Evolutionary conservation across 2,329 filamentous ascomycete species (phyloP).

Genomic region (Calcarisporium arbuscula): DNA sequence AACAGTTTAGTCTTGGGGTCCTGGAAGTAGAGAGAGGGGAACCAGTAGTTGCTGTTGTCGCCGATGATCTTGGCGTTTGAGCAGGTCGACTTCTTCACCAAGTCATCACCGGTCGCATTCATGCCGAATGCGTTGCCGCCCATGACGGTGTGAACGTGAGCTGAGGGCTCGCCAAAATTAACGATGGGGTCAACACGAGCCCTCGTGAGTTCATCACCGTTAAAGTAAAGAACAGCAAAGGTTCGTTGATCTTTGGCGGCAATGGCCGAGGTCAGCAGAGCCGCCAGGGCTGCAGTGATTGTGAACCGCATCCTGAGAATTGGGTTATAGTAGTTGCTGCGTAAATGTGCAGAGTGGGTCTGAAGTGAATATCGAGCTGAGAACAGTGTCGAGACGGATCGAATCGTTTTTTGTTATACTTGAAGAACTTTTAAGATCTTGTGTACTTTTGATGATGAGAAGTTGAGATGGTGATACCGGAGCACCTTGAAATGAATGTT

Average conservation of each 20-base stretch:
- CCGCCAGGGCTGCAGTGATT: slow-evolving; percentile 25
- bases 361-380: slow-evolving; percentile 9
- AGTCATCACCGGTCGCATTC: slow-evolving; percentile 53
- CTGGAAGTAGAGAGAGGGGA: slow-evolving; percentile 62
- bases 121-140: slow-evolving; percentile 63
- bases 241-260: slow-evolving; percentile 43
- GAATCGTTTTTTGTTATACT: no score
- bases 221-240: slow-evolving; percentile 66
- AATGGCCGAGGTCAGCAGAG: slow-evolving; percentile 29
- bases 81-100: slow-evolving; percentile 58
- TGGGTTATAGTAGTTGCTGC: slow-evolving; percentile 1
- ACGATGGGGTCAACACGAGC: slow-evolving; percentile 65
- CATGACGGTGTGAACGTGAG: slow-evolving; percentile 65
- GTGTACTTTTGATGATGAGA: no score
- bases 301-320: slow-evolving; percentile 29
- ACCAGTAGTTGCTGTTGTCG: slow-evolving; percentile 74
- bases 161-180: slow-evolving; percentile 48
- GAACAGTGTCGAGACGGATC: no score
- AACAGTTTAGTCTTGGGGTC: slow-evolving; percentile 57
- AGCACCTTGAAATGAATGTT: no score
- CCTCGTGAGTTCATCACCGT: slow-evolving; percentile 55
- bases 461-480: no score
- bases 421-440: no score
- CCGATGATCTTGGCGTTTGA: slow-evolving; percentile 62
- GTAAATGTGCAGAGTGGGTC: slow-evolving; percentile 1